These are phyloP conservation scores for Astragalus membranaceus DNA, from an alignment of 306 rosid genomes.

Conservation along the genomic window DNA sequence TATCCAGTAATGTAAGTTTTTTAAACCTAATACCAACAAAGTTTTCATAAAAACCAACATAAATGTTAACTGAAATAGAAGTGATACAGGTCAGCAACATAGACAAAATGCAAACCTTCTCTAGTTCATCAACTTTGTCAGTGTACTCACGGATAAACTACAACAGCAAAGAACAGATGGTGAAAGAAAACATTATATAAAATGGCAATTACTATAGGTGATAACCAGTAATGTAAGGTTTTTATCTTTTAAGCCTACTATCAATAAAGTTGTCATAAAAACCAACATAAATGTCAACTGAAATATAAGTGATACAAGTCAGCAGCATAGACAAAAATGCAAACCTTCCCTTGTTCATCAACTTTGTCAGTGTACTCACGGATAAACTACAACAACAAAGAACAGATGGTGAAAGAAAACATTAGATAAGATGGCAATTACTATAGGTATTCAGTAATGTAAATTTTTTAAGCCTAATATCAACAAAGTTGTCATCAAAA, in stretches of 20 bases:
- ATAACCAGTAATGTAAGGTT: not conserved
- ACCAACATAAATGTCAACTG: not conserved
- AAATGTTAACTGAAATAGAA: not conserved
- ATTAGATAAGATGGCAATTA: constrained; percentile 5
- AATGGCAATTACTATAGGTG: not conserved
- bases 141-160: constrained; percentile 96
- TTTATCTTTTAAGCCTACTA: constrained; percentile 13
- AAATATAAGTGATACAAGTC: not conserved
- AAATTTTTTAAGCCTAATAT: not conserved
- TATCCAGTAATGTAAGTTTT: not conserved
- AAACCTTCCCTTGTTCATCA: constrained; percentile 35
- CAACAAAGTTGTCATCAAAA: not conserved
- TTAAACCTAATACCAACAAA: constrained; percentile 9
- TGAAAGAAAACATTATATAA: constrained; percentile 7
- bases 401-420: constrained; percentile 9
- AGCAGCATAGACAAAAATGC: constrained; percentile 6
- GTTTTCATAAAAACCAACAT: not conserved
- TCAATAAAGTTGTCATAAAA: not conserved
- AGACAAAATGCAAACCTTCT: constrained; percentile 42
- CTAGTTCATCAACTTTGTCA: constrained; percentile 12
- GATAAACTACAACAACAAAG: constrained; percentile 47
- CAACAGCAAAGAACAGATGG: constrained; percentile 2
- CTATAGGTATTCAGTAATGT: not conserved
- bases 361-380: constrained; percentile 79
- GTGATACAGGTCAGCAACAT: not conserved